phyloP scores from a whole-genome alignment of 768 basidiomycete species.

The Gelatoporia subvermispora region DNA sequence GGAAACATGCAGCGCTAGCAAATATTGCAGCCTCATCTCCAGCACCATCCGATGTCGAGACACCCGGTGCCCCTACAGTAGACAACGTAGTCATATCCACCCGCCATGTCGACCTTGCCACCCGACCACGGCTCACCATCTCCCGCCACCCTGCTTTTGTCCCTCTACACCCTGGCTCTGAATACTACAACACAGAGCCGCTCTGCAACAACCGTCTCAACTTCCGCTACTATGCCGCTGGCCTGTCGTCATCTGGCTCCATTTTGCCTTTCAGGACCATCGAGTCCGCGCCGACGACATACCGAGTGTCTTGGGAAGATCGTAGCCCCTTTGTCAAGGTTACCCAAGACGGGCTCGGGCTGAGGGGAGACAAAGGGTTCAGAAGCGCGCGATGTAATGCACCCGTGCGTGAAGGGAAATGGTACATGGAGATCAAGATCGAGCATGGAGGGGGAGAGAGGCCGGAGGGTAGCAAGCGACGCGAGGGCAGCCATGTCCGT shows the following conservation, averaged over 20 bases:
- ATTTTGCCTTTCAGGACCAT: constrained; percentile 70
- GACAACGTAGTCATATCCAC: constrained; percentile 54
- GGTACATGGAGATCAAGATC: constrained; percentile 92
- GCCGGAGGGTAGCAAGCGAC: constrained; percentile 39
- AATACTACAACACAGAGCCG: constrained; percentile 64
- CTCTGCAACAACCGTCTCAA: constrained; percentile 71
- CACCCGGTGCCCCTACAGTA: constrained; percentile 23
- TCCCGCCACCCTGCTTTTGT: constrained; percentile 71
- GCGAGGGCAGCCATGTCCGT: constrained; percentile 78
- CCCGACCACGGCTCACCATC: constrained; percentile 65
- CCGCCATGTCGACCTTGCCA: constrained; percentile 58
- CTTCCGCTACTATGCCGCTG: constrained; percentile 77
- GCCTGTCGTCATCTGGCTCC: constrained; percentile 57
- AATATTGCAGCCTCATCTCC: constrained; percentile 27
- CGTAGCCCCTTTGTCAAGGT: constrained; percentile 76
- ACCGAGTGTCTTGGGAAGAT: constrained; percentile 88
- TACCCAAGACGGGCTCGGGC: constrained; percentile 69
- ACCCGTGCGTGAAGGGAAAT: constrained; percentile 81
- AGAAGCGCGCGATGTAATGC: constrained; percentile 87
- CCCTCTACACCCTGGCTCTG: constrained; percentile 49
- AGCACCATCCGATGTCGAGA: constrained; percentile 28
- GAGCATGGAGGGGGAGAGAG: constrained; percentile 67
- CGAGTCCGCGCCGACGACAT: constrained; percentile 66
- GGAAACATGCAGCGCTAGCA: constrained; percentile 46
- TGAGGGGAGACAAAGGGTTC: constrained; percentile 85